Evolutionary conservation across 2,329 filamentous ascomycete species (phyloP).

Genomic region (Diaporthe velutina): DNA sequence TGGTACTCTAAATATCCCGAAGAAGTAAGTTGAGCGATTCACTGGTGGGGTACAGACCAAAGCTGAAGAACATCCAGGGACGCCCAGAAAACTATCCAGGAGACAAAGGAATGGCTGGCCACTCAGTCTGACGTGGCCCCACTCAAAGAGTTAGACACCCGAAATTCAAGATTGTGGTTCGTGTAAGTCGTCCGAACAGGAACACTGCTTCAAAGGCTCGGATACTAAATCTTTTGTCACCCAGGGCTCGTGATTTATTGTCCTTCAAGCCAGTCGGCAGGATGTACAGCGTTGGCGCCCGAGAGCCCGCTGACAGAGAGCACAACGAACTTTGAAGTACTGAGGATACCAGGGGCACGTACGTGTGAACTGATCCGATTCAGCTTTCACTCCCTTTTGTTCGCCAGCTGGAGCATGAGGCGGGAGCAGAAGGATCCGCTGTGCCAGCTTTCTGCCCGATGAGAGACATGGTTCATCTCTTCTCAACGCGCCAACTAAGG

Average conservation of each 20-base stretch:
- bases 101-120: neutral
- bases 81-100: neutral
- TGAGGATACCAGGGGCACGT: neutral
- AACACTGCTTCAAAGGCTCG: neutral
- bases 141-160: neutral
- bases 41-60: too few species aligned
- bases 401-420: too few species aligned
- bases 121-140: neutral
- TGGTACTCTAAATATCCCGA: neutral
- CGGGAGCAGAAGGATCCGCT: neutral
- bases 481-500: too few species aligned
- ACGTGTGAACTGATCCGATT: neutral
- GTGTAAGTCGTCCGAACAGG: neutral
- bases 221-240: neutral
- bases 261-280: neutral
- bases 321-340: neutral
- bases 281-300: neutral
- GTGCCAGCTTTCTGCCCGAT: neutral
- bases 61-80: neutral
- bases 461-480: neutral
- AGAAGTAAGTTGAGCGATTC: neutral
- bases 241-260: neutral
- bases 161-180: neutral
- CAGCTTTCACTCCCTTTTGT: neutral
- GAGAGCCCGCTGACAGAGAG: too few species aligned